Base-by-base conservation (phyloP, 805 yeast species). In the Starmera dryadoides region DNA sequence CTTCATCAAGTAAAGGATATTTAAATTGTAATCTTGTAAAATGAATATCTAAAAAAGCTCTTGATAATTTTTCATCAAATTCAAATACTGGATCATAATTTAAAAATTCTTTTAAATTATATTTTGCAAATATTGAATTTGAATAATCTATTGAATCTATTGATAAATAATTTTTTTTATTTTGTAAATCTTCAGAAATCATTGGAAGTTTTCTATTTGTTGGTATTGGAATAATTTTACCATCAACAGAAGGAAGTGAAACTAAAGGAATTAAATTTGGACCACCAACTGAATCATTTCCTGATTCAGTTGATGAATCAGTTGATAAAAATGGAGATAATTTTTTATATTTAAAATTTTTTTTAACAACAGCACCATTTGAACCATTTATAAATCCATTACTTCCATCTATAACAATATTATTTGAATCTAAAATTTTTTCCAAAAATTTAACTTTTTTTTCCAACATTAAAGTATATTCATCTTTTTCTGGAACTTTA, bases 391-490 rank as follows among this genome's bases (percentile, higher is more conserved):
- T 21, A 9, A n/a, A n/a, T n/a, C n/a, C n/a, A n/a, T 9, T 9
- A 28, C 58, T 37, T 20, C 45, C 57, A 33, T 49, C 55, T 25
- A 52, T 43, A 28, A 42, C 37, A 37, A 50, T 46, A 43, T 50
- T 48, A 31, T 49, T 47, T 6, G 56, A 42, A 36, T 70, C 72
- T 22, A 76, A 49, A 22, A 73, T 42, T 33, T 64, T 68, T 45
- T 79, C 83, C 34, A 79, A 50, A 38, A 64, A 70, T 38, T 66
- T 66, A 28, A 79, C 66, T 49, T 73, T 73, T 41, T 70, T 71
- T 47, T 79, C 86, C 40, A 79, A 51, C 52, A 75, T 65, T 14
- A 64, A 41, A 0, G 83, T 78, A 49, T 79, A 79, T 28, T 75
- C 81, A 47, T 76, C 78, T 49, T 75, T 77, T 5, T 56, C 58